Evolutionary conservation across 2,329 filamentous ascomycete species (phyloP), one percentile per base, ranked within the genome.

Genomic region (Epichloe sp.): DNA sequence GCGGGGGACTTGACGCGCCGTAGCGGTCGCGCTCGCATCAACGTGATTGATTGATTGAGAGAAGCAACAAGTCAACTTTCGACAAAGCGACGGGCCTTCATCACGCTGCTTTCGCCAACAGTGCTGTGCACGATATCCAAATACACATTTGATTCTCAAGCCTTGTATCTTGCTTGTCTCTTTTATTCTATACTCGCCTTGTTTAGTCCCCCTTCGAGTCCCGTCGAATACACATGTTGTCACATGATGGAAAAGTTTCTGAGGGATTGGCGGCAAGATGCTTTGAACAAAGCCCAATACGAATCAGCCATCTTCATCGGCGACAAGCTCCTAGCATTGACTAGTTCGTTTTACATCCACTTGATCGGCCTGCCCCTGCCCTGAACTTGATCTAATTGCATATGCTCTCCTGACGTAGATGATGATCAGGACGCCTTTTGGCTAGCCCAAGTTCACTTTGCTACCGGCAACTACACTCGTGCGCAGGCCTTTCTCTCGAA

Each of bases 381-480:
- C 38, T 3, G 7, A 12, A 35, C 6, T 7, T n/a, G 14, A 21
- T 34, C 47, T 41, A 44, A 36, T 17, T 5, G 21, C 17, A 10
- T 35, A 31, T 35, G 35, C 47, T 45, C 34, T 10, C 44, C 47
- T 46, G 50, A 38, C 52, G 8, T 57, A 96, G 93, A 90, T 63
- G 86, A 91, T 65, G 89, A 95, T 62, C 84, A 88, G 57, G 93
- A 98, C 66, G 91, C 90, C 41, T 95, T 64, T 64, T 96, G 89
- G 85, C 83, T 98, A 43, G 93, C 93, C n/a, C 91, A 97, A 69
- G 88, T 95, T 38, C 91, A 98, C 69, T 98, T 97, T 70, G 86
- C 85, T 48, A 93, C 88, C 47, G 90, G 88, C 60, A 95, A 97
- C 72, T 96, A 95, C 68, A 93, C 86, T 8, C 86, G 93, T 60